phyloP scores from a whole-genome alignment of 306 rosid genomes.

The Gastrolobium bilobum region DNA sequence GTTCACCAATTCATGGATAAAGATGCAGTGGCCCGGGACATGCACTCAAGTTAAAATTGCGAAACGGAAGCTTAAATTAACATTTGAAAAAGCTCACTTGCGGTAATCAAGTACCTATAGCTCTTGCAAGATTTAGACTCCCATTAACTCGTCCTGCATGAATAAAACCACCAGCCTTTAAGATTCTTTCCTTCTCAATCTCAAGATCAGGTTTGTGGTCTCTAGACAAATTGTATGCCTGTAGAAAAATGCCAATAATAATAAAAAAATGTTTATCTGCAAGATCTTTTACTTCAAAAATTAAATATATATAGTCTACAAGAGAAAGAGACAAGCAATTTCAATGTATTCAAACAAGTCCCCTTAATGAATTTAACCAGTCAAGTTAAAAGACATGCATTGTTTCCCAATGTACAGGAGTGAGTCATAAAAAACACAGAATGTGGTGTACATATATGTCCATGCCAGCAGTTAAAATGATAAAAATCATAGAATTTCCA shows the following conservation, averaged over 20 bases:
- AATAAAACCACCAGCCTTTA: constrained; percentile 94
- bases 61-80: constrained; percentile 3
- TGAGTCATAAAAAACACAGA: not conserved
- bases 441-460: not conserved
- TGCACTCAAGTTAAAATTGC: constrained; percentile 14
- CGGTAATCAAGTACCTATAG: constrained; percentile 68
- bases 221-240: constrained; percentile 87
- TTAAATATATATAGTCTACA: not conserved
- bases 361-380: not conserved
- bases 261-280: constrained; percentile 3
- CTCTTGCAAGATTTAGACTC: constrained; percentile 94
- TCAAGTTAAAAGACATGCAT: not conserved
- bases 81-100: constrained; percentile 3
- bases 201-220: constrained; percentile 97
- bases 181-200: constrained; percentile 85
- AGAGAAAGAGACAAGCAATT: not conserved
- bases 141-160: constrained; percentile 97
- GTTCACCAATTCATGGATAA: constrained; percentile 18
- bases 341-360: not conserved
- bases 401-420: not conserved
- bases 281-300: not conserved
- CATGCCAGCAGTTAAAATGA: not conserved
- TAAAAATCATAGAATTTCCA: constrained; percentile 7
- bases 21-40: not conserved
- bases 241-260: constrained; percentile 43